A percentile compares a stretch with the other conserved stretches of the same genome.
Evolutionary conservation across 352 stramenopile species (phyloP).

Genomic region (Lagenidium giganteum): DNA sequence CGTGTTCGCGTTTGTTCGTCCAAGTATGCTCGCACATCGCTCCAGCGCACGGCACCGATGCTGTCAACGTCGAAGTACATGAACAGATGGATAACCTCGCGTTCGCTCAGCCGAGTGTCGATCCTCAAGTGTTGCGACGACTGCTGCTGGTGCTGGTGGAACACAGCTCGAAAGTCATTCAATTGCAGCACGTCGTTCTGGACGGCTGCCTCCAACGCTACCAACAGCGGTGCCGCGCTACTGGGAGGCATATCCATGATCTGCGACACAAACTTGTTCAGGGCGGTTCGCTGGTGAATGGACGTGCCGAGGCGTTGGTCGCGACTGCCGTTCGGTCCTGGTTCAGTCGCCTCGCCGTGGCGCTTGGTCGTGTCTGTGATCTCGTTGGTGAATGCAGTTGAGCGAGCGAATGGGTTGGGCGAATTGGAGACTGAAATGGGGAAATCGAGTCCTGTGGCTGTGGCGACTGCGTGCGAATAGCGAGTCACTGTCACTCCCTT

Average conservation of each 20-base stretch:
- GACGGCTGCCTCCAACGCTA: slow-evolving; percentile 4
- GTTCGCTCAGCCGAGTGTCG: slow-evolving; percentile 18
- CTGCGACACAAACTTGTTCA: slow-evolving; percentile 27
- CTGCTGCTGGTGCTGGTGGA: slow-evolving; percentile 6
- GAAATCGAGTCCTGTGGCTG: slow-evolving; percentile 37
- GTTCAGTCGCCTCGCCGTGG: slow-evolving; percentile 51
- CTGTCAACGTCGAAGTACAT: slow-evolving; percentile 55
- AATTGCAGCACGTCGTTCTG: slow-evolving; percentile 31
- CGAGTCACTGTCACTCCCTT: slow-evolving; percentile 30
- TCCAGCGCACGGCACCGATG: slow-evolving; percentile 35
- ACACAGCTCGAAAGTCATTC: slow-evolving; percentile 27
- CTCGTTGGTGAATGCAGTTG: slow-evolving; percentile 55
- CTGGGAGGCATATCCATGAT: slow-evolving; percentile 15
- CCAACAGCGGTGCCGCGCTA: neutral
- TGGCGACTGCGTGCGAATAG: slow-evolving; percentile 49
- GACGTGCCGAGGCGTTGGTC: slow-evolving; percentile 36
- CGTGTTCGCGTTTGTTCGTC: slow-evolving; percentile 16
- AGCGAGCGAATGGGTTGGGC: slow-evolving; percentile 40
- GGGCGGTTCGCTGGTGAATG: slow-evolving; percentile 39
- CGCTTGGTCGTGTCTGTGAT: slow-evolving; percentile 37
- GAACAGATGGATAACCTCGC: slow-evolving; percentile 53
- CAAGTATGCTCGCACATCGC: slow-evolving; percentile 29
- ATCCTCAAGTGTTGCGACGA: too few species aligned
- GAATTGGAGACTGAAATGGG: slow-evolving; percentile 30
- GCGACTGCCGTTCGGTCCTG: slow-evolving; percentile 21